A percentile compares a stretch with the other conserved stretches of the same genome.
Conservation (phyloP, 345 rosid species). For the Lepidium africanum region DNA sequence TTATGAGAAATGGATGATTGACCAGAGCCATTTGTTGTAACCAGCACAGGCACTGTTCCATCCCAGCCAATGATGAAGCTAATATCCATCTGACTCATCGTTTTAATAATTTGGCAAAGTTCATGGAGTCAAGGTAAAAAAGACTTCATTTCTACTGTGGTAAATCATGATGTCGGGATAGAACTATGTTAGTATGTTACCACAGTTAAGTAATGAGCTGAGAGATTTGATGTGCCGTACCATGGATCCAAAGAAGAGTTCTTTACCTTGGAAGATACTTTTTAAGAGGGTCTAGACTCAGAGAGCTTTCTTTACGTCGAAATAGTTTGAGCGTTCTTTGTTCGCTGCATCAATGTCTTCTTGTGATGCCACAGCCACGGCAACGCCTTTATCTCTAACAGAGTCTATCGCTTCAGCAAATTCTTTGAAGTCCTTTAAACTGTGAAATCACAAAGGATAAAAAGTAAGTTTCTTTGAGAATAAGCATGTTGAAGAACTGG, state of each 20-base stretch:
- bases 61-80: not conserved
- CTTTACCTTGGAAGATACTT: not conserved
- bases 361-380: constrained; percentile 71
- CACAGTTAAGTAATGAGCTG: not conserved
- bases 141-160: not conserved
- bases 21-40: not conserved
- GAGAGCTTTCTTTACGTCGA: constrained; percentile 62
- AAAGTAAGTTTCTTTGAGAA: not conserved
- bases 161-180: not conserved
- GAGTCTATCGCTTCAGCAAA: constrained; percentile 69
- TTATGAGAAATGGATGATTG: not conserved
- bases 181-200: not conserved
- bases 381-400: constrained; percentile 56
- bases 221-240: not conserved
- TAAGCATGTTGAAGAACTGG: not conserved
- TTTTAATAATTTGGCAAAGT: not conserved
- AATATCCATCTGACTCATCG: not conserved
- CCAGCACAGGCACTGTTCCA: not conserved
- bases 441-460: constrained; percentile 18
- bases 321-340: constrained; percentile 47
- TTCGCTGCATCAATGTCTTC: constrained; percentile 73
- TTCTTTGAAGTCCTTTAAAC: constrained; percentile 75
- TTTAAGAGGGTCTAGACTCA: constrained; percentile 14
- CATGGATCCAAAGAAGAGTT: not conserved
- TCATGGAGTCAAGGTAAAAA: not conserved